Percentiles rank a stretch among this genome's conserved stretches.
These are phyloP conservation scores for Eucalyptus fibrosa DNA, from an alignment of 345 rosid species.

Conservation along the genomic window DNA sequence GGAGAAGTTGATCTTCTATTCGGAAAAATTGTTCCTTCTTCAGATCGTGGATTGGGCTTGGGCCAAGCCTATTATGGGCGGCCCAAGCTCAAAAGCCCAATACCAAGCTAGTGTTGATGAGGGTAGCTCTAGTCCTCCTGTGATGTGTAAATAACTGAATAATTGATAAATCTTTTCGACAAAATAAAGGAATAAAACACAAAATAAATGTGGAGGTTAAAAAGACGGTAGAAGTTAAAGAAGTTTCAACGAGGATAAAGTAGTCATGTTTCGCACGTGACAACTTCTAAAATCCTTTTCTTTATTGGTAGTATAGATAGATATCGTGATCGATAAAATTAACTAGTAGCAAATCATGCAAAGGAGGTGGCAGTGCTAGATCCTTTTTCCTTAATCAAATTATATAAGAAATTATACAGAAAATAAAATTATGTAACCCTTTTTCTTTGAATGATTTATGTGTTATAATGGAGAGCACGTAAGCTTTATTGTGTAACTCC, in stretches of 20 bases:
- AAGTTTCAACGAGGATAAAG: neutral
- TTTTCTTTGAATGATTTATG: neutral
- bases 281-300: neutral
- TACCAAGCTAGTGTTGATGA: neutral
- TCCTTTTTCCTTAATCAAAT: neutral
- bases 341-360: neutral
- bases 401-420: neutral
- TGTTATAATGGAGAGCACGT: neutral
- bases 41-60: neutral
- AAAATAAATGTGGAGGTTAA: neutral
- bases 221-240: neutral
- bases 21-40: neutral
- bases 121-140: neutral
- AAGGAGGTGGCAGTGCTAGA: neutral
- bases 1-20: neutral
- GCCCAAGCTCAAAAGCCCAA: neutral
- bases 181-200: neutral
- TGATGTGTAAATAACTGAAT: neutral
- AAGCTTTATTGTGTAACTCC: too few relatives aligned
- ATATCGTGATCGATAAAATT: neutral
- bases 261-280: neutral
- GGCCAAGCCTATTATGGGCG: neutral
- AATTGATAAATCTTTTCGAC: neutral
- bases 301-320: neutral
- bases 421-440: neutral